Evolutionary conservation across 306 rosid genomes (phyloP), one percentile per base, ranked within the genome.

Genomic region (Oemleria cerasiformis): DNA sequence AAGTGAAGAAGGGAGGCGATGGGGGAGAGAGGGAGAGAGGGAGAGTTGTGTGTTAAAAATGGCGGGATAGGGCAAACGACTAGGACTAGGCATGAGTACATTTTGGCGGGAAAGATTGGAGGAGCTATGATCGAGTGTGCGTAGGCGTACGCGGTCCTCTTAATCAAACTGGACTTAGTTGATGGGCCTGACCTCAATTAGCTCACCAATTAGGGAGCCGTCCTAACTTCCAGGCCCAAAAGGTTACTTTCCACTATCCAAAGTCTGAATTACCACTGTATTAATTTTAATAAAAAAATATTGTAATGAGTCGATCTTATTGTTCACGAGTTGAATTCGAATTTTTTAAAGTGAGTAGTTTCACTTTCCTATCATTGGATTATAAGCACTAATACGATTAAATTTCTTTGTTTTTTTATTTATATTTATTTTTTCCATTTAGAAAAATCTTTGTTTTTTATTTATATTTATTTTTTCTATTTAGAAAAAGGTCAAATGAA

Each of bases 61-160:
- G 75, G 68, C 60, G 59, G 55, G 68, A 71, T 16, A 41, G 23
- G 67, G 67, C 67, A 36, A 20, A 60, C 20, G 17, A 42, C 38
- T 42, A 9, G 9, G 17, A 43, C 41, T 25, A 5, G 51, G 63
- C 6, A 19, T n/a, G 23, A 8, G 16, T 47, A 11, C 8, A 12
- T 19, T 49, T 38, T 14, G 53, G 73, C 49, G 73, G 74, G 74
- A 70, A 42, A 21, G 12, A 13, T 21, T 1, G 10, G 0, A 3
- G 23, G 69, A 14, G 53, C 7, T 44, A 9, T 4, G 58, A 53
- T 53, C 10, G 5, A 19, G 58, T 53, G 58, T 53, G 55, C 50
- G 6, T 8, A 8, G 38, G 15, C 11, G 61, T 6, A 56, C 5
- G 39, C 23, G 1, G 39, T 23, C 39, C 39, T 4, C 25, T 53